Conservation (phyloP, 306 rosid species). For the Malus orientalis region DNA sequence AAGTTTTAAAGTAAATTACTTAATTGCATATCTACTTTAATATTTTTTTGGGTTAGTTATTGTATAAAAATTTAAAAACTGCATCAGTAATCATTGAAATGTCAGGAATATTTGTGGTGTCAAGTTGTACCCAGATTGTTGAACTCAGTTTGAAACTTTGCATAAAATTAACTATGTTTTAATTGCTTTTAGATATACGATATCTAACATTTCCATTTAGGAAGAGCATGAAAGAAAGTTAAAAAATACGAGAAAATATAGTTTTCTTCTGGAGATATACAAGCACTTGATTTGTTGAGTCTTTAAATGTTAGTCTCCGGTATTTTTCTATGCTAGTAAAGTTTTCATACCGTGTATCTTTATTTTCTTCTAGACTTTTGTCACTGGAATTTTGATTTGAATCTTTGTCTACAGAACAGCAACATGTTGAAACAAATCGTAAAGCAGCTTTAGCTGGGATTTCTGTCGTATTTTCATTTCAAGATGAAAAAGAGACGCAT, state of each 20-base stretch:
- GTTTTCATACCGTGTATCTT: slow-evolving; percentile 2
- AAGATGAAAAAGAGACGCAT: slow-evolving; percentile 39
- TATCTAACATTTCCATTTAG: not conserved
- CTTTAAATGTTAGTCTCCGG: not conserved
- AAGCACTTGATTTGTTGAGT: not conserved
- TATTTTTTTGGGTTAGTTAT: not conserved
- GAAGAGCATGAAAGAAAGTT: not conserved
- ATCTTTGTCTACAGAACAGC: slow-evolving; percentile 52
- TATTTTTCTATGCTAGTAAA: not conserved
- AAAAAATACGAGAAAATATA: not conserved
- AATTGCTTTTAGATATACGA: not conserved
- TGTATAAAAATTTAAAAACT: not conserved
- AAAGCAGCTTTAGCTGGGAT: slow-evolving; percentile 75
- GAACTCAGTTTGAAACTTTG: not conserved
- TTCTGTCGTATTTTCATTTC: slow-evolving; percentile 58
- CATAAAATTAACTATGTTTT: not conserved
- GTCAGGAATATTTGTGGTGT: not conserved
- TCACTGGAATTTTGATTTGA: slow-evolving; percentile 15
- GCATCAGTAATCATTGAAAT: not conserved
- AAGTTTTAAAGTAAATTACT: not conserved
- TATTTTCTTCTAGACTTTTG: slow-evolving; percentile 6
- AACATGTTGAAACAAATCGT: slow-evolving; percentile 80
- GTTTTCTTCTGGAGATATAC: not conserved
- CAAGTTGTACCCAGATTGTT: not conserved
- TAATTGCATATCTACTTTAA: not conserved